Base-by-base conservation (phyloP, 140 eudicot genomes). In the Ambrosia hybrid region DNA sequence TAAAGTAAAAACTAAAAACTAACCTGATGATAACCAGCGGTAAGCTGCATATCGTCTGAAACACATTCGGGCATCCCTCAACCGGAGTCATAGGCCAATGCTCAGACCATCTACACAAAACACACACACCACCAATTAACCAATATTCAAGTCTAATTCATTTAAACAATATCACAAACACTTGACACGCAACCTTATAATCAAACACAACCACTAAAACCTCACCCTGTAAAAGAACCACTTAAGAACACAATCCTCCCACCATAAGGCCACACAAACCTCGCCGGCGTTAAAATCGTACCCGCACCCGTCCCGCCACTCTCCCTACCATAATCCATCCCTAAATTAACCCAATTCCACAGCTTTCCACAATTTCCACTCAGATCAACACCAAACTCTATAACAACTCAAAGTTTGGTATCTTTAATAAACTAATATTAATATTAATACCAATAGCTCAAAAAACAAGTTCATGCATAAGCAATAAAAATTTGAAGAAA, bases 221-320 rank as follows among this genome's bases (percentile, higher is more conserved):
- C 89, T 84, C 71, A 94, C 99, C 96, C 97, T 0, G 99, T 90
- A 70, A 94, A 94, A 0, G 99, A 90, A 61, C 97, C 99, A 70
- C 89, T 81, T 55, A 94, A 81, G 77, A 81, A 90, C n/a, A 94
- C 99, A 85, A 85, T 84, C 74, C 91, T 86, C 9, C 99, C 99
- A 43, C 99, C 99, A 83, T 94, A 81, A 67, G 96, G 96, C 99
- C 99, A 94, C 73, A 94, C 95, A 78, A 94, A 94, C 71, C 95
- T 83, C 4, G 88, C 82, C 0, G 96, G 97, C 12, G 88, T 78
- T 49, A 94, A 66, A 79, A 73, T 80, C 26, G 87, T 69, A 4
- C 86, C 86, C 1, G 78, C 82, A 46, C 71, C 85, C 81, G 55
- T 69, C 30, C 30, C 85, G 62, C 85, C 87, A 66, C 78, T 65